Evolutionary conservation across 805 yeast genomes (phyloP).

Genomic region (Naumovozyma dairenensis): DNA sequence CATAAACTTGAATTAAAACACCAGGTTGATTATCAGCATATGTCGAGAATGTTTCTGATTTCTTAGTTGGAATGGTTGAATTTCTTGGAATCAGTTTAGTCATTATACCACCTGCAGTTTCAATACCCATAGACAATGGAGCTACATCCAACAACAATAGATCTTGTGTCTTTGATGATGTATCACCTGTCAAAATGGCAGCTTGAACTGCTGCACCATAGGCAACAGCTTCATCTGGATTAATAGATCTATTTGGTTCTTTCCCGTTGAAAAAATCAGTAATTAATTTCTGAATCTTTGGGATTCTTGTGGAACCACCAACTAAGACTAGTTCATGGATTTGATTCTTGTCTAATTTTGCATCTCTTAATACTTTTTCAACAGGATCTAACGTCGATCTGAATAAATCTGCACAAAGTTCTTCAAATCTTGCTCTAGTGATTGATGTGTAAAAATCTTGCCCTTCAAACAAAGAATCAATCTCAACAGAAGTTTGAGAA

Average conservation of each 20-base stretch:
- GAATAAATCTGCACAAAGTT: constrained; percentile 84
- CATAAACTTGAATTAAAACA: constrained; percentile 90
- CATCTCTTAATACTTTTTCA: constrained; percentile 83
- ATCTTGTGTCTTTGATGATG: constrained; percentile 91
- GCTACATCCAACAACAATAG: constrained; percentile 89
- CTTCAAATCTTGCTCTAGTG: constrained; percentile 96
- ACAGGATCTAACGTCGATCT: constrained; percentile 90
- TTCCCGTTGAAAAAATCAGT: constrained; percentile 94
- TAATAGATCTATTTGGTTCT: constrained; percentile 90
- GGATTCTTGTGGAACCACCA: constrained; percentile 97
- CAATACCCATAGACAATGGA: constrained; percentile 92
- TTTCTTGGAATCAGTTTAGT: constrained; percentile 93
- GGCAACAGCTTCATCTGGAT: constrained; percentile 98
- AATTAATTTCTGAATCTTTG: constrained; percentile 88
- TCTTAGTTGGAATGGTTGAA: constrained; percentile 93
- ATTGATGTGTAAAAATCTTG: constrained; percentile 88
- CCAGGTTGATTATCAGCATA: constrained; percentile 97
- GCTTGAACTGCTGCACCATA: constrained; percentile 99
- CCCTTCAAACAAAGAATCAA: constrained; percentile 90
- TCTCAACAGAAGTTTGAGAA: constrained; percentile 87
- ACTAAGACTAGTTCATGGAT: constrained; percentile 87
- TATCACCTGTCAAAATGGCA: constrained; percentile 89
- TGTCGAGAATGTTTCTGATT: constrained; percentile 91
- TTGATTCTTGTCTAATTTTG: constrained; percentile 78
- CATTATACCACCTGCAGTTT: constrained; percentile 98